Evolutionary conservation across 2,329 filamentous ascomycete genomes (phyloP).

Genomic region (Hypoxylon sp.): DNA sequence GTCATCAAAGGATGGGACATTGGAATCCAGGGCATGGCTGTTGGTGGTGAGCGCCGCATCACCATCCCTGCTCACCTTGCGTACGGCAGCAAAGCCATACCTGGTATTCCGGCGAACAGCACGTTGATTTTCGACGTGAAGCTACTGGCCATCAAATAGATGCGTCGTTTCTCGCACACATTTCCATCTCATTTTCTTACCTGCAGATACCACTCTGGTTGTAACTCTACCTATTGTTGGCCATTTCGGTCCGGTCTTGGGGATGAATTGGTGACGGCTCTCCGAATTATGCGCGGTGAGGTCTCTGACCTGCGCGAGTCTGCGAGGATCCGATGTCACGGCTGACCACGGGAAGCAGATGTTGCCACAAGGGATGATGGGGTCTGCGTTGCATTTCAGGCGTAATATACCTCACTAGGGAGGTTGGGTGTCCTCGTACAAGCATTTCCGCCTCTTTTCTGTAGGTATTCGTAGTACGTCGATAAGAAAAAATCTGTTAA

Average conservation of each 20-base stretch:
- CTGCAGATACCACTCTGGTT: slow-evolving; percentile 47
- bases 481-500: neutral
- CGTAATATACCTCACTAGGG: slow-evolving; percentile 58
- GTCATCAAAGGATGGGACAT: slow-evolving; percentile 99
- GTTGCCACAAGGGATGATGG: slow-evolving; percentile 62
- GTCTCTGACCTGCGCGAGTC: slow-evolving; percentile 63
- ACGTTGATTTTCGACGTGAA: slow-evolving; percentile 93
- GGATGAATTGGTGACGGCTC: slow-evolving; percentile 32
- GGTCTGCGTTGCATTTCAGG: slow-evolving; percentile 65
- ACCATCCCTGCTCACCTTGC: slow-evolving; percentile 88
- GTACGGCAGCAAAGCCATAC: slow-evolving; percentile 86
- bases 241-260: slow-evolving; percentile 29
- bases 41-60: slow-evolving; percentile 92
- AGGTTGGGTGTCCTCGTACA: slow-evolving; percentile 47
- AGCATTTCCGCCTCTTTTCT: slow-evolving; percentile 34
- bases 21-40: slow-evolving; percentile 90
- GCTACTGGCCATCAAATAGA: slow-evolving; percentile 84
- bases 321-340: slow-evolving; percentile 56
- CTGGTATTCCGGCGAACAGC: slow-evolving; percentile 92
- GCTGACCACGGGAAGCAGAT: slow-evolving; percentile 55
- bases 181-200: slow-evolving; percentile 36
- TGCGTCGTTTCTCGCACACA: slow-evolving; percentile 11
- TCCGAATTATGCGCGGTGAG: slow-evolving; percentile 54
- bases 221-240: slow-evolving; percentile 48
- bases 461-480: slow-evolving; percentile 40